These are phyloP conservation scores for Sporothrix schenckii DNA, from an alignment of 2,329 filamentous ascomycete genomes.

Conservation along the genomic window DNA sequence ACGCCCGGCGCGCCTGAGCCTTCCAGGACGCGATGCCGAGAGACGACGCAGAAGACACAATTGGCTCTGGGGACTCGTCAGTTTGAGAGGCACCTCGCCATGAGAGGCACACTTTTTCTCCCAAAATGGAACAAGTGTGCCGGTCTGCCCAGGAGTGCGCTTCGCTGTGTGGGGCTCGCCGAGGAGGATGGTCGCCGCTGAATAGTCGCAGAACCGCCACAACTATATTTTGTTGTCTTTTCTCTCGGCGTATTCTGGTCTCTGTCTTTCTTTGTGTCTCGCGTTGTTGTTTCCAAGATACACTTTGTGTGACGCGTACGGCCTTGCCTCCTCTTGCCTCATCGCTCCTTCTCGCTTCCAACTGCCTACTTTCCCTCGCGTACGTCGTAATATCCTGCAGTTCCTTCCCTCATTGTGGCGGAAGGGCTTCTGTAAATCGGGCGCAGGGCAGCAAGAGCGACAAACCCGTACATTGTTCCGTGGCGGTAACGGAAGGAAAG, in stretches of 20 bases:
- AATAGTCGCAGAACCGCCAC: neutral
- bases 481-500: neutral
- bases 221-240: neutral
- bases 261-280: neutral
- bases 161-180: conserved; percentile 26
- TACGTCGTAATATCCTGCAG: neutral
- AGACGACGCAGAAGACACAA: neutral
- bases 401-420: neutral
- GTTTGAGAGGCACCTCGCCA: neutral
- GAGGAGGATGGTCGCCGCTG: conserved; percentile 15
- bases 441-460: conserved; percentile 4
- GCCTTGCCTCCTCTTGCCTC: neutral
- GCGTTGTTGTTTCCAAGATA: conserved; percentile 14
- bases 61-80: no score
- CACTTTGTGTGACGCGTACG: neutral
- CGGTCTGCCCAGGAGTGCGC: neutral
- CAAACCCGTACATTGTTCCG: no score
- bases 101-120: neutral
- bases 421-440: neutral
- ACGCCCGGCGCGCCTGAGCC: neutral
- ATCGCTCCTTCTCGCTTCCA: conserved; percentile 12
- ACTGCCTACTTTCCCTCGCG: neutral
- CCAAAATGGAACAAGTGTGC: conserved; percentile 18
- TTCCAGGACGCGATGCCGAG: neutral
- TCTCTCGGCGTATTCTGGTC: conserved; percentile 15